phyloP scores from a whole-genome alignment of 352 stramenopile species.

The Pythium sukuiense region DNA sequence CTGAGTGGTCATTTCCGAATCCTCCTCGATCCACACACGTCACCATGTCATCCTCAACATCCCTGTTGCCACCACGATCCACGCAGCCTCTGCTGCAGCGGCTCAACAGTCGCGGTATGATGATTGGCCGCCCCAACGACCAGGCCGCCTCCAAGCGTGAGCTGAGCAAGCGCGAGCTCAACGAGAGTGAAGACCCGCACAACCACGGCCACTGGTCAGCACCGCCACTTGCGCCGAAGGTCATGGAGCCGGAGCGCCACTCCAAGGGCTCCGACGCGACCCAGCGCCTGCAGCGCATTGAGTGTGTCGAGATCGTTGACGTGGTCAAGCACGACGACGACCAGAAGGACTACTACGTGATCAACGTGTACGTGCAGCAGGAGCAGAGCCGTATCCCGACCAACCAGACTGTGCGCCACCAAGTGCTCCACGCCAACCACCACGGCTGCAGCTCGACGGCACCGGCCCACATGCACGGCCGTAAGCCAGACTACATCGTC shows the following conservation, averaged over 20 bases:
- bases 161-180: conserved; percentile 2
- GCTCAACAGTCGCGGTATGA: conserved; percentile 25
- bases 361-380: conserved; percentile 61
- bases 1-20: conserved; percentile 11
- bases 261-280: conserved; percentile 22
- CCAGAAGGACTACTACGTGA: conserved; percentile 32
- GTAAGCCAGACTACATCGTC: conserved; percentile 47
- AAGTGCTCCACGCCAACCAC: conserved; percentile 9
- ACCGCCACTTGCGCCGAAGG: conserved; percentile 40
- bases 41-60: conserved; percentile 13
- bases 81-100: conserved; percentile 20
- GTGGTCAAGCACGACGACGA: conserved; percentile 25
- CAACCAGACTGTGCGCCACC: conserved; percentile 11
- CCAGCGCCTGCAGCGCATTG: conserved; percentile 29
- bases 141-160: conserved; percentile 13
- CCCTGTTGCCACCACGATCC: background rate
- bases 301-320: conserved; percentile 32
- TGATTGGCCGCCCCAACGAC: conserved; percentile 29
- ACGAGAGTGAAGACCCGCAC: background rate
- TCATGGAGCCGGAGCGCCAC: conserved; percentile 18
- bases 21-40: background rate
- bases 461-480: background rate
- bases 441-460: background rate
- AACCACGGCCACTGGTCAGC: conserved; percentile 20
- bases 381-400: conserved; percentile 52